Evolutionary conservation across 2,329 filamentous ascomycete species (phyloP).

Genomic region (Blastomyces emzantsi): DNA sequence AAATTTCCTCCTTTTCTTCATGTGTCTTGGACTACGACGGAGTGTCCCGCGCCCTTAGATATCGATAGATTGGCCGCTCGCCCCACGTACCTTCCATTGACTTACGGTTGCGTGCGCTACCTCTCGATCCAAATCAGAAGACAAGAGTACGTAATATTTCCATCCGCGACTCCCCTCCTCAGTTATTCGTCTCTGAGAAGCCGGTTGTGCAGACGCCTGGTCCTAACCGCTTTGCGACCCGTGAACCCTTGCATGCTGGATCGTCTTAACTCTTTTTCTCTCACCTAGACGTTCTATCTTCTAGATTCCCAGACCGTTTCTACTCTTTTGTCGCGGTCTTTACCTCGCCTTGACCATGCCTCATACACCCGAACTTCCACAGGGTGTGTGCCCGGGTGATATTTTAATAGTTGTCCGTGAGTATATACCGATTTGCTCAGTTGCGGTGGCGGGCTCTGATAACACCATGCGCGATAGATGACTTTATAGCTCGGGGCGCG

Average conservation of each 20-base stretch:
- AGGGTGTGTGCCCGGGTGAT: slow-evolving; percentile 34
- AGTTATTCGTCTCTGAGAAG: background rate
- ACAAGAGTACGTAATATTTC: background rate
- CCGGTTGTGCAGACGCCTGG: background rate
- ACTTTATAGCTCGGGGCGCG: slow-evolving; percentile 82
- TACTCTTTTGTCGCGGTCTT: slow-evolving; percentile 14
- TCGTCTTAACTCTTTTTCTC: slow-evolving; percentile 10
- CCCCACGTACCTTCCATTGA: background rate
- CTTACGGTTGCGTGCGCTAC: background rate
- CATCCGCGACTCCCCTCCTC: background rate
- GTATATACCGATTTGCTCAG: slow-evolving; percentile 20
- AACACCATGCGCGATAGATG: slow-evolving; percentile 51
- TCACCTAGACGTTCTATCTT: background rate
- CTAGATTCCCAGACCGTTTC: background rate
- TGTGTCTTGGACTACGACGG: background rate
- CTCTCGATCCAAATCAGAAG: background rate
- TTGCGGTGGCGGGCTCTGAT: slow-evolving; percentile 13
- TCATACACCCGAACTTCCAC: slow-evolving; percentile 25
- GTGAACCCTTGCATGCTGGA: background rate
- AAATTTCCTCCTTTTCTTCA: background rate
- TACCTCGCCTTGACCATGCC: slow-evolving; percentile 29
- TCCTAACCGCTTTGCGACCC: background rate
- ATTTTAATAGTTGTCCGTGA: slow-evolving; percentile 39
- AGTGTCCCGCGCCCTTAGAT: background rate
- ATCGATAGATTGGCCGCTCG: background rate